These are phyloP conservation scores for Tolypocladium nubicola DNA, from an alignment of 2,329 filamentous ascomycete genomes.

Conservation along the genomic window DNA sequence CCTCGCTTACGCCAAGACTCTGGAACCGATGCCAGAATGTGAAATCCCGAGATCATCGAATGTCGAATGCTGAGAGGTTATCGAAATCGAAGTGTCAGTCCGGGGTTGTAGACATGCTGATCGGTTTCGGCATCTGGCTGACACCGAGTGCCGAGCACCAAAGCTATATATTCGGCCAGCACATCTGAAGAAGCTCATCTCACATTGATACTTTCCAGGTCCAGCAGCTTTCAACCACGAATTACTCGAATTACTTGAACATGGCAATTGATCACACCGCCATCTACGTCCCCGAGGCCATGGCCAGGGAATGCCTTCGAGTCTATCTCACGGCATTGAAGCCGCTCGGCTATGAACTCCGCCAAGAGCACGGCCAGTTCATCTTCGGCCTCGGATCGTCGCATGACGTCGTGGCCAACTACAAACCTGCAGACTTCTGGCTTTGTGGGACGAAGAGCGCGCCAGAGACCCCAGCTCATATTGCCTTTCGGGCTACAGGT, in stretches of 20 bases:
- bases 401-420: constrained; percentile 5
- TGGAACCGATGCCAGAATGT: not conserved
- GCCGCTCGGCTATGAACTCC: constrained; percentile 23
- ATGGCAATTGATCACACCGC: constrained; percentile 26
- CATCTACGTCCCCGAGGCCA: constrained; percentile 16
- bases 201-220: not conserved
- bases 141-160: not conserved
- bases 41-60: not conserved
- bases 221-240: no score
- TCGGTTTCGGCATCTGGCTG: not conserved
- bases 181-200: not conserved
- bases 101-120: not conserved
- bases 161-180: not conserved
- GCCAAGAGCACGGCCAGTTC: constrained; percentile 14
- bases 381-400: constrained; percentile 20
- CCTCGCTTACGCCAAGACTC: not conserved
- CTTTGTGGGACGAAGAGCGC: constrained; percentile 13
- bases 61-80: not conserved
- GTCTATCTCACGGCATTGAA: constrained; percentile 24
- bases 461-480: constrained; percentile 10
- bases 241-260: constrained; percentile 2
- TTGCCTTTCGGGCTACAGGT: constrained; percentile 22
- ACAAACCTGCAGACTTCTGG: constrained; percentile 18
- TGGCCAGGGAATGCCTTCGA: constrained; percentile 15
- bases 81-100: not conserved